phyloP scores from a whole-genome alignment of 129 eudicot genomes.

The Chrysanthemum seticuspe region DNA sequence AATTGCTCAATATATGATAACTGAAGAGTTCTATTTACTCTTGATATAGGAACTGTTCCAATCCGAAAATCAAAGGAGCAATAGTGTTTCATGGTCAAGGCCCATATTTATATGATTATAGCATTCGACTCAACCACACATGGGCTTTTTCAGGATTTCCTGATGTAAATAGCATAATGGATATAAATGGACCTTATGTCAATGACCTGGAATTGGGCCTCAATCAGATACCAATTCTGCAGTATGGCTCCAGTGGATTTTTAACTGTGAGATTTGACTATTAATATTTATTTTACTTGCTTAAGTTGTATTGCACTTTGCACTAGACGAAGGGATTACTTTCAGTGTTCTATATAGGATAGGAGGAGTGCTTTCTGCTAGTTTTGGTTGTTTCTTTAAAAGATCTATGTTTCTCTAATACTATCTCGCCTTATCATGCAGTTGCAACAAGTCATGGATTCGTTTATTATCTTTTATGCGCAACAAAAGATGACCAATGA shows the following conservation, averaged over 20 bases:
- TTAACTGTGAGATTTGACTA: conserved; percentile 68
- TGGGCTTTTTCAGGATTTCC: conserved; percentile 99
- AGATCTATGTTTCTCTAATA: conserved; percentile 8
- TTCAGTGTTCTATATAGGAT: background rate
- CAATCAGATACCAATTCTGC: conserved; percentile 80
- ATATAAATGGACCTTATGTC: conserved; percentile 84
- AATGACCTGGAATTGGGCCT: conserved; percentile 93
- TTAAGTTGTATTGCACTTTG: conserved; percentile 1
- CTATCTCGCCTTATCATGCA: conserved; percentile 33
- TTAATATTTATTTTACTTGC: background rate
- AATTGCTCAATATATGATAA: conserved; percentile 16
- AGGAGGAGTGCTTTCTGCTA: conserved; percentile 9
- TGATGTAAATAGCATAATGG: conserved; percentile 90
- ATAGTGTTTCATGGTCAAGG: conserved; percentile 95
- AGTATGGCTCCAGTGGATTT: conserved; percentile 94
- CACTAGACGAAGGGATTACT: background rate
- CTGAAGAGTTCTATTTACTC: conserved; percentile 16
- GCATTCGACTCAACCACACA: conserved; percentile 98
- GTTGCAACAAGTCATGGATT: conserved; percentile 97
- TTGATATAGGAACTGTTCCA: conserved; percentile 67
- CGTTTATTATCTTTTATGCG: conserved; percentile 76
- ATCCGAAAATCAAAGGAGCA: conserved; percentile 95
- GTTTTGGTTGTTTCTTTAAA: conserved; percentile 19
- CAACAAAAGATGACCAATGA: conserved; percentile 51
- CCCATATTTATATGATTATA: conserved; percentile 80